Conservation (phyloP, 306 rosid species). For the Clitoria ternatea region DNA sequence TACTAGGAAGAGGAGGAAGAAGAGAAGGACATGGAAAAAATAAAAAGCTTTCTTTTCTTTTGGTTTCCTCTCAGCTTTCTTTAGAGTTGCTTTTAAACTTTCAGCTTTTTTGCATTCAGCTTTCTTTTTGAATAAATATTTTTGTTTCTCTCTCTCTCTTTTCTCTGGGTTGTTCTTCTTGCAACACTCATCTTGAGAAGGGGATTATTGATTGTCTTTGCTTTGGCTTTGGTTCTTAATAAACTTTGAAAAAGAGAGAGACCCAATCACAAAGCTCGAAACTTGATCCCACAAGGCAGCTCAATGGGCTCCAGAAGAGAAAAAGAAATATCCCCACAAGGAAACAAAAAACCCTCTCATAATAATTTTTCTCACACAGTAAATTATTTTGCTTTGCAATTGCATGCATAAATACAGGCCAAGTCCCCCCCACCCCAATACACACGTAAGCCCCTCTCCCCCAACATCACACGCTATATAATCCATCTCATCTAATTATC, state of each 20-base stretch:
- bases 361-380: slow-evolving; percentile 52
- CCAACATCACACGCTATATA: slow-evolving; percentile 13
- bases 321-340: slow-evolving; percentile 63
- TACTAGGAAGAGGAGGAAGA: not conserved
- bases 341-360: slow-evolving; percentile 70
- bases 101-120: slow-evolving; percentile 48
- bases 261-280: slow-evolving; percentile 69
- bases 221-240: slow-evolving; percentile 35
- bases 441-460: slow-evolving; percentile 46
- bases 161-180: slow-evolving; percentile 37
- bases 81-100: slow-evolving; percentile 56
- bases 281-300: slow-evolving; percentile 82
- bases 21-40: slow-evolving; percentile 22
- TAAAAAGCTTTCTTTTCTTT: slow-evolving; percentile 44
- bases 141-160: slow-evolving; percentile 22
- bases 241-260: slow-evolving; percentile 48
- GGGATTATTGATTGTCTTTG: slow-evolving; percentile 53
- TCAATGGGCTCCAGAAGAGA: slow-evolving; percentile 75
- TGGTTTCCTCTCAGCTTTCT: slow-evolving; percentile 73
- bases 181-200: slow-evolving; percentile 57
- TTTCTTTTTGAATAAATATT: slow-evolving; percentile 28
- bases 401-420: slow-evolving; percentile 75
- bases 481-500: not conserved
- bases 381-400: slow-evolving; percentile 48
- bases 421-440: slow-evolving; percentile 38